A percentile compares a stretch with the other conserved stretches of the same genome.
Evolutionary conservation across 768 basidiomycete genomes (phyloP).

Genomic region (Rhizopogon vesiculosus): DNA sequence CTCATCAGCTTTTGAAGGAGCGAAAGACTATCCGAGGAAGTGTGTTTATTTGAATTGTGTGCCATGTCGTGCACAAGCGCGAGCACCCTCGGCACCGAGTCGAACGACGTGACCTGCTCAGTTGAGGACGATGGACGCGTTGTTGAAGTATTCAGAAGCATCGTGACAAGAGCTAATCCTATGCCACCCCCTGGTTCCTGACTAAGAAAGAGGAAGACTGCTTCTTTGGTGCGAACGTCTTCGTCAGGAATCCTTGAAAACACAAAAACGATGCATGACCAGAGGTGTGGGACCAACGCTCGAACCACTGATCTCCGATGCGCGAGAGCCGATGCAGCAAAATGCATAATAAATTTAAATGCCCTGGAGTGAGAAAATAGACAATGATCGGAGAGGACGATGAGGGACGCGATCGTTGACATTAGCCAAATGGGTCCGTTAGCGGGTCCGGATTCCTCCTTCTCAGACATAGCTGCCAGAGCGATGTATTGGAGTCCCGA

Average conservation of each 20-base stretch:
- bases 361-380: slow-evolving; percentile 37
- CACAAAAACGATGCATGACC: slow-evolving; percentile 55
- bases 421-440: slow-evolving; percentile 41
- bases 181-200: slow-evolving; percentile 45
- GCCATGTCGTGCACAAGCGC: slow-evolving; percentile 36
- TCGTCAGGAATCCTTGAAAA: slow-evolving; percentile 36
- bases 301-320: slow-evolving; percentile 33
- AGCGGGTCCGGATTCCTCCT: slow-evolving; percentile 12
- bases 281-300: slow-evolving; percentile 39
- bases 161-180: slow-evolving; percentile 34
- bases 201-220: slow-evolving; percentile 37
- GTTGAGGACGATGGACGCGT: neutral
- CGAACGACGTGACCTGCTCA: slow-evolving; percentile 8
- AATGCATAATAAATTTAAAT: slow-evolving; percentile 34
- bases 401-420: slow-evolving; percentile 39
- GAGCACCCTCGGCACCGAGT: slow-evolving; percentile 31
- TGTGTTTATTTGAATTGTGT: slow-evolving; percentile 13
- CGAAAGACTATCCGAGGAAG: slow-evolving; percentile 27
- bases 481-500: slow-evolving; percentile 23
- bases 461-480: slow-evolving; percentile 20
- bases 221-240: slow-evolving; percentile 25
- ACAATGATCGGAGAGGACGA: slow-evolving; percentile 39
- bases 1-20: slow-evolving; percentile 34
- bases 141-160: slow-evolving; percentile 28
- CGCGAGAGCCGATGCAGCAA: slow-evolving; percentile 26